Evolutionary conservation across 2,329 filamentous ascomycete genomes (phyloP).

Genomic region (Aspergillus calidoustus): DNA sequence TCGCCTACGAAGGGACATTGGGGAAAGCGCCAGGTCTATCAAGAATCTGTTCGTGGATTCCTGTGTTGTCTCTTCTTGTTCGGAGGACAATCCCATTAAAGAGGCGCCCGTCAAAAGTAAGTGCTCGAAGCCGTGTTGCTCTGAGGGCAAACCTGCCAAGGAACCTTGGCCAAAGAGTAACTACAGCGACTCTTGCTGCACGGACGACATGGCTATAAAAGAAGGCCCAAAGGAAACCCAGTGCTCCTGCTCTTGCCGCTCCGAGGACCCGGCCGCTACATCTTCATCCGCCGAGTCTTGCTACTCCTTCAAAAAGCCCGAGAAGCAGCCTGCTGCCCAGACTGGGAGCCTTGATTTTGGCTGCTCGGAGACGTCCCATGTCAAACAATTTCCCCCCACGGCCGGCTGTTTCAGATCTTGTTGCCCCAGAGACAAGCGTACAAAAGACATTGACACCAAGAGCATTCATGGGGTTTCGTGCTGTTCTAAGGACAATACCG

Average conservation of each 20-base stretch:
- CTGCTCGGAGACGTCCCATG: not conserved
- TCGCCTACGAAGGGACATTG: too few relatives aligned
- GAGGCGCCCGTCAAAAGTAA: not conserved
- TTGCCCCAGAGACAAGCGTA: not conserved
- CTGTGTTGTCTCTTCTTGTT: not conserved
- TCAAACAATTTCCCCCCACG: not conserved
- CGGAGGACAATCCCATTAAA: not conserved
- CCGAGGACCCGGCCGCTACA: too few relatives aligned
- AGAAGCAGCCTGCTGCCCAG: not conserved
- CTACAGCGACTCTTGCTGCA: too few relatives aligned
- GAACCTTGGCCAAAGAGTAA: not conserved
- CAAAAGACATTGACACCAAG: not conserved
- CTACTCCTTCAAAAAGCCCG: not conserved
- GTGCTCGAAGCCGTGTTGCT: not conserved
- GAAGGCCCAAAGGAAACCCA: too few relatives aligned
- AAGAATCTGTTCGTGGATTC: not conserved
- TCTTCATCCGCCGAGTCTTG: slow-evolving; percentile 3
- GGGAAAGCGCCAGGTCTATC: too few relatives aligned
- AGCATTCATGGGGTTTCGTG: not conserved
- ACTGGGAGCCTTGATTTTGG: not conserved
- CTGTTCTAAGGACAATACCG: not conserved
- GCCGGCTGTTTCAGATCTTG: not conserved
- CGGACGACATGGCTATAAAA: too few relatives aligned
- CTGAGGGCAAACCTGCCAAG: not conserved
- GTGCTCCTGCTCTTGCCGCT: too few relatives aligned